These are phyloP conservation scores for Mycena filopes DNA, from an alignment of 768 basidiomycete genomes.

Conservation along the genomic window DNA sequence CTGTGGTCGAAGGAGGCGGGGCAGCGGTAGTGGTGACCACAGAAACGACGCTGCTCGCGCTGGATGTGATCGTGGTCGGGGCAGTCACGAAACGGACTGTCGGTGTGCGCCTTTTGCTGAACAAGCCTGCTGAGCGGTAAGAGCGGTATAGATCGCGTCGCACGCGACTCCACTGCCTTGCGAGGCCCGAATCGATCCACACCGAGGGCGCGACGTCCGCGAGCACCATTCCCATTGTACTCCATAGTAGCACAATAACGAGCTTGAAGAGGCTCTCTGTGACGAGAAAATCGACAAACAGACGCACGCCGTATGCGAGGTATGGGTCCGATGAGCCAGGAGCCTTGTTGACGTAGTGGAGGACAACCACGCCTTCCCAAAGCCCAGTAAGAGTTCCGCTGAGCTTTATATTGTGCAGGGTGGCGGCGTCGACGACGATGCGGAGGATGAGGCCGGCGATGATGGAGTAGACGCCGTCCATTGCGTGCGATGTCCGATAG, in stretches of 20 bases:
- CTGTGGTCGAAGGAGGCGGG: constrained; percentile 15
- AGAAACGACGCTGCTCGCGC: constrained; percentile 7
- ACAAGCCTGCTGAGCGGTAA: constrained; percentile 47
- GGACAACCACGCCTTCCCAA: constrained; percentile 83
- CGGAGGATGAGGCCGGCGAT: constrained; percentile 74
- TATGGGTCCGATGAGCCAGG: constrained; percentile 77
- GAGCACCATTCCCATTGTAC: constrained; percentile 61
- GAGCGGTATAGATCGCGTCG: constrained; percentile 45
- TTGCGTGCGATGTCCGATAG: constrained; percentile 39
- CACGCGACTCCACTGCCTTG: constrained; percentile 48
- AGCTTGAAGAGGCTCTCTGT: constrained; percentile 64
- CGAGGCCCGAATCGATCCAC: constrained; percentile 56
- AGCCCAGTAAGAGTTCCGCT: constrained; percentile 76
- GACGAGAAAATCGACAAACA: constrained; percentile 77
- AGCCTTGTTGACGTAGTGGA: constrained; percentile 77
- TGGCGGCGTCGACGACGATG: constrained; percentile 65
- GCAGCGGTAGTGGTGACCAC: constrained; percentile 22
- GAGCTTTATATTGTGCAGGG: constrained; percentile 59
- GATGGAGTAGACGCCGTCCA: constrained; percentile 81
- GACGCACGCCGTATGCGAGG: constrained; percentile 72
- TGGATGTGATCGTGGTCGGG: constrained; percentile 4
- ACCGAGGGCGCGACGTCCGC: constrained; percentile 61
- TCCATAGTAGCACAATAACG: constrained; percentile 62
- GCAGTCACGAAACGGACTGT: constrained; percentile 21
- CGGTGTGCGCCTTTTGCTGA: constrained; percentile 31